Evolutionary conservation across 257 asterid species (phyloP).

Genomic region (Fraxinus excelsior): DNA sequence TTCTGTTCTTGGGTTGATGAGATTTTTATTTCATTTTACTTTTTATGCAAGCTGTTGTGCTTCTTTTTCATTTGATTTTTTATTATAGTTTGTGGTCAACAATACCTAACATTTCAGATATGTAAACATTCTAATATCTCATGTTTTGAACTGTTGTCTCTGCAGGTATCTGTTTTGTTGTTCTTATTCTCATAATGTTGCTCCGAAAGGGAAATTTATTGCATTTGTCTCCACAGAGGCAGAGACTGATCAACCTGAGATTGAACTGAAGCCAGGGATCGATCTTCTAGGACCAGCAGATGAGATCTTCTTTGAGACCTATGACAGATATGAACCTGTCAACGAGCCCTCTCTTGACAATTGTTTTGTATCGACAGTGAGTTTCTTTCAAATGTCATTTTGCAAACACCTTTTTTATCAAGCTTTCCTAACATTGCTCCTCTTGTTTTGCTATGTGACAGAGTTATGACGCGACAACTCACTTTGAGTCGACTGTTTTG

Average conservation of each 20-base stretch:
- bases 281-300: conserved; percentile 98
- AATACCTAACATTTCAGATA: no score
- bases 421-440: not conserved
- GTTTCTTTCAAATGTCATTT: conserved; percentile 34
- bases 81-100: no score
- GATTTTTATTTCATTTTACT: no score
- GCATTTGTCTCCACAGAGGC: conserved; percentile 97
- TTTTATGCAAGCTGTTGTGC: no score
- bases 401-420: conserved; percentile 15
- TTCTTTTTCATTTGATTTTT: no score
- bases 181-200: conserved; percentile 96
- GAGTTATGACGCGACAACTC: conserved; percentile 72
- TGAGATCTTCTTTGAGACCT: conserved; percentile 87
- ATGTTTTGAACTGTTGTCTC: conserved; percentile 18
- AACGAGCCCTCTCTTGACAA: conserved; percentile 85
- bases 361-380: conserved; percentile 85
- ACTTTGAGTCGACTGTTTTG: conserved; percentile 62
- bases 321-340: conserved; percentile 87
- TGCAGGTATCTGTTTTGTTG: conserved; percentile 91
- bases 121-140: not conserved
- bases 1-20: not conserved
- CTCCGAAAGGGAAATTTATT: conserved; percentile 92
- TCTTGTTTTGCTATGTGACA: conserved; percentile 24
- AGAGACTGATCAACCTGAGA: conserved; percentile 86
- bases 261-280: conserved; percentile 82